phyloP scores from a whole-genome alignment of 441 rosid genomes.

The Pelargonium fulgidum region DNA sequence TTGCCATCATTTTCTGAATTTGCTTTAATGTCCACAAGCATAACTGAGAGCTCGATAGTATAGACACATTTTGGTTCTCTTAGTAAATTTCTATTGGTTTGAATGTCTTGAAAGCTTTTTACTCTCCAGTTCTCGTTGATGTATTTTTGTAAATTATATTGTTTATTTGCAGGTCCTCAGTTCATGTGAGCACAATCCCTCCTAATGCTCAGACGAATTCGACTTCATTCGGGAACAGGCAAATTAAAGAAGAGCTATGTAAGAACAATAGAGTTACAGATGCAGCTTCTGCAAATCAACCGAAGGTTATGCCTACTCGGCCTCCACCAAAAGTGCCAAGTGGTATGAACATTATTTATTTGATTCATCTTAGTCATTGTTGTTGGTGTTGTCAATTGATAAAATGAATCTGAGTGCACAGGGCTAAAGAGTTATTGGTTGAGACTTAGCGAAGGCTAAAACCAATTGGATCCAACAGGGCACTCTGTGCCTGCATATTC shows the following conservation, averaged over 20 bases:
- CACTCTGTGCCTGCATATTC: too few relatives aligned
- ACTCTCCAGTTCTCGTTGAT: too few relatives aligned
- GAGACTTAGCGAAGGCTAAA: too few relatives aligned
- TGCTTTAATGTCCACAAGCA: not conserved
- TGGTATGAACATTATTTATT: constrained; percentile 29
- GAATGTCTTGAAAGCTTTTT: too few relatives aligned
- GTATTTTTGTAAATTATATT: not conserved
- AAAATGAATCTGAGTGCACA: too few relatives aligned
- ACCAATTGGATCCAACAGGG: too few relatives aligned
- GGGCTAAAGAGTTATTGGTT: too few relatives aligned
- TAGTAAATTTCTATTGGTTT: too few relatives aligned
- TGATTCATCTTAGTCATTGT: too few relatives aligned
- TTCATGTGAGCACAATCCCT: constrained; percentile 50
- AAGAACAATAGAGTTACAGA: constrained; percentile 39
- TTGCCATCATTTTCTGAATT: not conserved
- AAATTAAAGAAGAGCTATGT: constrained; percentile 32
- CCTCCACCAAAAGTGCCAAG: constrained; percentile 54
- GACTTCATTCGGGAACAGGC: constrained; percentile 31
- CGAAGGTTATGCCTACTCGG: constrained; percentile 32
- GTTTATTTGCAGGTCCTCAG: constrained; percentile 54
- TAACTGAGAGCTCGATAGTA: too few relatives aligned
- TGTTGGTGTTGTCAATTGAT: too few relatives aligned
- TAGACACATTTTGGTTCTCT: too few relatives aligned
- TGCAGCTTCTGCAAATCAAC: constrained; percentile 31
- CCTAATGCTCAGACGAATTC: constrained; percentile 39